These are phyloP conservation scores for Buxus sempervirens DNA, from an alignment of 164 flowering plant genomes.

Conservation along the genomic window DNA sequence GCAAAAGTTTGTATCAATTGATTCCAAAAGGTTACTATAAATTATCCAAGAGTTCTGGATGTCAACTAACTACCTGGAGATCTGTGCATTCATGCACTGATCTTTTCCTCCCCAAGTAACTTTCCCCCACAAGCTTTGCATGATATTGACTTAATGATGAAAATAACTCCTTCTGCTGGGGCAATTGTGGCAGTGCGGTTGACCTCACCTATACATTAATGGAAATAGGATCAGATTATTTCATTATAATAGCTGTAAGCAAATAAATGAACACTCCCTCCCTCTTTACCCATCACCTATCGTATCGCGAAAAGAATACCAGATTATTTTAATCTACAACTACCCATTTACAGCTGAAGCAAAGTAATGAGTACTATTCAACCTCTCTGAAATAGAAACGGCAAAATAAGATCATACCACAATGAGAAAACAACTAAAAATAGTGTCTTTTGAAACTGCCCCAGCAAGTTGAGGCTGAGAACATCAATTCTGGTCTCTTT, in stretches of 20 bases:
- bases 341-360: background rate
- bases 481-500: no score
- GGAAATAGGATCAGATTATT: no score
- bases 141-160: conserved; percentile 73
- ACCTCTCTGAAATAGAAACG: no score
- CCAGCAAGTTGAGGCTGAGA: no score
- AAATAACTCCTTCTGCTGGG: conserved; percentile 68
- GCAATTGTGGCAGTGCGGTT: conserved; percentile 73
- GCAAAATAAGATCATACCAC: no score
- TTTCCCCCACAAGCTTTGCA: conserved; percentile 88
- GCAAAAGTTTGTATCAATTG: background rate
- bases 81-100: conserved; percentile 91
- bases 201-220: conserved; percentile 81
- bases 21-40: background rate
- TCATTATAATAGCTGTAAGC: no score
- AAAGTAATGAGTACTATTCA: background rate
- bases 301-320: conserved; percentile 9
- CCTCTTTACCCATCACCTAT: no score
- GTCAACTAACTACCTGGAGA: conserved; percentile 59
- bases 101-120: conserved; percentile 76
- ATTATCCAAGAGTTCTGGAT: background rate
- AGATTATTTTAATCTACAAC: conserved; percentile 5
- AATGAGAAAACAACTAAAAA: no score
- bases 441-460: no score
- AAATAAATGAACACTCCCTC: no score